A percentile compares a stretch with the other conserved stretches of the same genome.
These are phyloP conservation scores for Leishmania tarentolae DNA, from an alignment of 208 protist species.

Conservation along the genomic window DNA sequence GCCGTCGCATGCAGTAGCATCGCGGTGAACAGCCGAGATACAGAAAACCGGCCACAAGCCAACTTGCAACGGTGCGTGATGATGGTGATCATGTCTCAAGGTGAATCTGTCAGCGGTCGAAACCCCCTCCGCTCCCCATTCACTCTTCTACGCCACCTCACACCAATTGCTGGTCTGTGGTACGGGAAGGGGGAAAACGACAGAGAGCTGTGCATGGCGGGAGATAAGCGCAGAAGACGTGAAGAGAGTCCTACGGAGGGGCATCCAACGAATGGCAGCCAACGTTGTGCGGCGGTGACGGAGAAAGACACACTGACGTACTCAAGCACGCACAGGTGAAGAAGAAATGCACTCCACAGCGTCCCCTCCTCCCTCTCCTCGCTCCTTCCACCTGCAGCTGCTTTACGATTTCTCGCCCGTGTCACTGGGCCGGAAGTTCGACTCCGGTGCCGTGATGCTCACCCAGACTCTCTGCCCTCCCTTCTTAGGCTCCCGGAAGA, in stretches of 20 bases:
- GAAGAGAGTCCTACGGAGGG: neutral
- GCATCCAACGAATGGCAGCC: neutral
- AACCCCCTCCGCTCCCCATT: neutral
- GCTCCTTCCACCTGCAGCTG: neutral
- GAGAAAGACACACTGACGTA: neutral
- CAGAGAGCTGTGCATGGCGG: neutral
- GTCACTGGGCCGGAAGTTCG: neutral
- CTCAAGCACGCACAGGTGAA: neutral
- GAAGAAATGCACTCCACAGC: neutral
- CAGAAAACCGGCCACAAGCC: neutral
- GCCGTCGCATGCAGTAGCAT: too few relatives aligned
- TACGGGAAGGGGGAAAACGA: neutral
- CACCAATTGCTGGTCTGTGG: neutral
- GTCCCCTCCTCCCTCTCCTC: neutral
- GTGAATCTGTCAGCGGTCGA: neutral
- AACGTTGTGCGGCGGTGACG: neutral
- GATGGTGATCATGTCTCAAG: neutral
- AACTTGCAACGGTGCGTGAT: neutral
- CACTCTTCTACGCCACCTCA: neutral
- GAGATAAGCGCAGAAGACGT: neutral
- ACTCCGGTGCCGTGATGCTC: neutral
- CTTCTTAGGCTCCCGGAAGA: slow-evolving; percentile 13
- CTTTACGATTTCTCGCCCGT: neutral
- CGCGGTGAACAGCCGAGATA: neutral
- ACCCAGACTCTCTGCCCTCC: slow-evolving; percentile 12